A percentile compares a stretch with the other conserved stretches of the same genome.
Conservation (phyloP, 2,329 filamentous ascomycete species). For the Cephalotrichum gorgonifer region DNA sequence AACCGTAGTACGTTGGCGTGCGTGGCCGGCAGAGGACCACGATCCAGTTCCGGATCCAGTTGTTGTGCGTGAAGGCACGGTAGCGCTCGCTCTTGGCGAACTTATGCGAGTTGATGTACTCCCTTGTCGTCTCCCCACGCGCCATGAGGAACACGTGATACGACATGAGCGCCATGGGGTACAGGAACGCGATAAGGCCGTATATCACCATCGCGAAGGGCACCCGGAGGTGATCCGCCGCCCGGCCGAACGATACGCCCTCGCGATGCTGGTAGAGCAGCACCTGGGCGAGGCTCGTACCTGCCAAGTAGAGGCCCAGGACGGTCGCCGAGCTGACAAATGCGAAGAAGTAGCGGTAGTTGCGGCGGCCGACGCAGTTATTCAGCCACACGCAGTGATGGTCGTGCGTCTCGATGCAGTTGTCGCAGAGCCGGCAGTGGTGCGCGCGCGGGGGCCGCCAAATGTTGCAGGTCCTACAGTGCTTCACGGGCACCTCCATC, state of each 20-base stretch:
- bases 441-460: constrained; percentile 94
- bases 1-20: constrained; percentile 78
- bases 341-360: constrained; percentile 95
- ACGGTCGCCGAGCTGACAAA: constrained; percentile 77
- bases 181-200: constrained; percentile 61
- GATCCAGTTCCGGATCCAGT: constrained; percentile 65
- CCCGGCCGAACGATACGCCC: constrained; percentile 53
- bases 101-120: constrained; percentile 94
- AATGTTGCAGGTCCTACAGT: constrained; percentile 94
- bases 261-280: constrained; percentile 58
- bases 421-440: constrained; percentile 93
- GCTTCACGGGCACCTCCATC: constrained; percentile 97
- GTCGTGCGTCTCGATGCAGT: constrained; percentile 93
- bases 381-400: constrained; percentile 99
- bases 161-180: constrained; percentile 71
- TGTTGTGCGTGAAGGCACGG: constrained; percentile 76
- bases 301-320: constrained; percentile 65
- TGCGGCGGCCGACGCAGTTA: constrained; percentile 92
- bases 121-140: constrained; percentile 86
- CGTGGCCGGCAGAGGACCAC: constrained; percentile 74
- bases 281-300: constrained; percentile 70
- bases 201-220: constrained; percentile 87
- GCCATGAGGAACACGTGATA: constrained; percentile 91
- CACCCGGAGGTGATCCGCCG: constrained; percentile 63
- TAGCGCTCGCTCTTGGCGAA: constrained; percentile 88